Base-by-base conservation (phyloP, 2,329 filamentous ascomycete genomes). In the Juglanconis juglandina region DNA sequence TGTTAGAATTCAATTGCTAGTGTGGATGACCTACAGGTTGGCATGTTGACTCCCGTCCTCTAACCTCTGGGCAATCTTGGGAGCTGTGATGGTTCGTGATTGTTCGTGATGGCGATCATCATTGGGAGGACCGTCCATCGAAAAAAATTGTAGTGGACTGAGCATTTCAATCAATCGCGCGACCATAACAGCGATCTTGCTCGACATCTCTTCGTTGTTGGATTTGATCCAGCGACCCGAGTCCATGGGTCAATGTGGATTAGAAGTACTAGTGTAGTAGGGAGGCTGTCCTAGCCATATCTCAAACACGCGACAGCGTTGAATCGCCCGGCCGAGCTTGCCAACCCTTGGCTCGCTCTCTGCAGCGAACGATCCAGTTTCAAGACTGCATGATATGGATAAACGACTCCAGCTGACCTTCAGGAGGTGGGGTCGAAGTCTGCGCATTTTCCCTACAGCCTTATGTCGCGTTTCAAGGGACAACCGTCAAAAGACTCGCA, bases 341-440 rank as follows among this genome's bases (percentile, higher is more conserved):
- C 13, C 33, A 17, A 52, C 50, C n/a, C 5, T 37, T 32, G 44
- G 32, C 53, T 55, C 42, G 53, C 3, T 44, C 17, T 47, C 34
- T 32, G 53, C 17, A 17, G 42, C 30, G 41, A 37, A 47, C 32
- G 41, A 48, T 30, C 41, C 41, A 47, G 53, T 55, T 37, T 55
- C 53, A 47, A 55, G 32, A 55, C 5, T 35, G 32, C 42, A 9
- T 11, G 9, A 30, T 62, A 63, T 66, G 42, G 41, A 46, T 34
- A 17, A 24, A 37, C 32, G n/a, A 14, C 47, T 24, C 41, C 53
- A n/a, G n/a, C 14, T 30, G 14, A 17, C 53, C 33, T 8, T 34
- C n/a, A 11, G 13, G 17, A 55, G 53, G 4, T 33, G 8, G 33
- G 34, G 11, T 39, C 34, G 34, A 17, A 11, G n/a, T 13, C 9